Evolutionary conservation across 345 rosid genomes (phyloP).

Genomic region (Pistacia atlantica): DNA sequence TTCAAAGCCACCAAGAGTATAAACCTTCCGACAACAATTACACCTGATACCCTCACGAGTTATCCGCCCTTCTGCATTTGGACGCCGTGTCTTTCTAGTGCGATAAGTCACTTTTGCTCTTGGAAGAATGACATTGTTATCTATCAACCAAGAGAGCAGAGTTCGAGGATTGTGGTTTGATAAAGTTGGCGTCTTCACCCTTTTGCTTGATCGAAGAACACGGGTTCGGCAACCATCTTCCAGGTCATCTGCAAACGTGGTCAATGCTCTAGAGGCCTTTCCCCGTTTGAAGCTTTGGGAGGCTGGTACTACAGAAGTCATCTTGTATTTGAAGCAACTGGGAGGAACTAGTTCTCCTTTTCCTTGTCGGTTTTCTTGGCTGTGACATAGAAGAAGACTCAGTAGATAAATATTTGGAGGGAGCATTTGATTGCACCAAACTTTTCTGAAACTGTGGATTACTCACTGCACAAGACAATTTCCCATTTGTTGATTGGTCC

Average conservation of each 20-base stretch:
- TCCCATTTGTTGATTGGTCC: conserved; percentile 12
- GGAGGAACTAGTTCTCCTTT: conserved; percentile 24
- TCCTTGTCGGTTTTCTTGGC: conserved; percentile 25
- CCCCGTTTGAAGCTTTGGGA: conserved; percentile 11
- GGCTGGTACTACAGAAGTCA: conserved; percentile 19
- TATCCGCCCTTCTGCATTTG: conserved; percentile 54
- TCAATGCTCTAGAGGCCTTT: conserved; percentile 9
- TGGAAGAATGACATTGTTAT: conserved; percentile 57
- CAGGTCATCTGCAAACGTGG: conserved; percentile 8
- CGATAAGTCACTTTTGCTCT: conserved; percentile 55
- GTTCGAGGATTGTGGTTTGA: conserved; percentile 49
- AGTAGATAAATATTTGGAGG: conserved; percentile 4
- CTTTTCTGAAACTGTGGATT: conserved; percentile 13
- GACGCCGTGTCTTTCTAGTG: conserved; percentile 27
- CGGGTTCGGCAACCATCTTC: conserved; percentile 10
- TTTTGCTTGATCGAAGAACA: conserved; percentile 52
- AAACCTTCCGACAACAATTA: conserved; percentile 58
- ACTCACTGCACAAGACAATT: conserved; percentile 7
- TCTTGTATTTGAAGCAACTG: conserved; percentile 14
- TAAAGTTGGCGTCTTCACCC: conserved; percentile 42
- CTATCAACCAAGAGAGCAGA: conserved; percentile 74
- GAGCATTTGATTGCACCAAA: conserved; percentile 10
- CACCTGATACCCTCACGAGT: conserved; percentile 73
- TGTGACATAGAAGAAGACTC: conserved; percentile 1
- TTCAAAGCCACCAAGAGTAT: conserved; percentile 50